Conservation (phyloP, 139 green algal species). For the Edaphochlamys debaryana region DNA sequence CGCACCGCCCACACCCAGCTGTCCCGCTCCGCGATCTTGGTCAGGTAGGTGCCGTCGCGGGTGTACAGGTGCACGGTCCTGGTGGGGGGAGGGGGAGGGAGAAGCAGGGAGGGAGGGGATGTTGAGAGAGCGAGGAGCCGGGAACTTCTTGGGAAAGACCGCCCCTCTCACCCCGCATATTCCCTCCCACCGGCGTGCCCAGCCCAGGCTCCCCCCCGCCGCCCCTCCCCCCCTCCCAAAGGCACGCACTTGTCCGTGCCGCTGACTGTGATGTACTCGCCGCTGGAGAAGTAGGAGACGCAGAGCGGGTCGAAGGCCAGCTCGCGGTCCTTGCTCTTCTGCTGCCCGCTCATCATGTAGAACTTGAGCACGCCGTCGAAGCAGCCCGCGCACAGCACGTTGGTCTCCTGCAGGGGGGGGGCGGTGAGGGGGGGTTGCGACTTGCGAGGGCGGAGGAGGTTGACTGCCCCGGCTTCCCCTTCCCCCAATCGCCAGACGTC, state of each 20-base stretch:
- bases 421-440: too few species aligned
- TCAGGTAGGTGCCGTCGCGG: constrained; percentile 73
- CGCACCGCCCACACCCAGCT: constrained; percentile 77
- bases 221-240: background rate
- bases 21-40: constrained; percentile 63
- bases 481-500: too few species aligned
- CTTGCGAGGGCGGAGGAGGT: too few species aligned
- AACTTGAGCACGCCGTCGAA: constrained; percentile 81
- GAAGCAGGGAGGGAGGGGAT: background rate
- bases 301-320: constrained; percentile 70
- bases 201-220: too few species aligned
- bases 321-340: constrained; percentile 70
- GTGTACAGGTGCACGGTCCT: constrained; percentile 73
- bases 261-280: constrained; percentile 73
- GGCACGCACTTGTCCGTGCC: constrained; percentile 69
- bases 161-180: too few species aligned
- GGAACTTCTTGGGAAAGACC: too few species aligned
- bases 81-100: background rate
- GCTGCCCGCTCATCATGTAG: constrained; percentile 72
- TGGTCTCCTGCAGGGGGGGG: constrained; percentile 35
- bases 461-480: too few species aligned
- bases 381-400: constrained; percentile 74
- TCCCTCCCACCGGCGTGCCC: too few species aligned
- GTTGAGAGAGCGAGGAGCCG: too few species aligned
- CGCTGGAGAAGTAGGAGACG: constrained; percentile 68